These are phyloP conservation scores for Pleomassaria siparia DNA, from an alignment of 2,329 filamentous ascomycete species.

Conservation along the genomic window DNA sequence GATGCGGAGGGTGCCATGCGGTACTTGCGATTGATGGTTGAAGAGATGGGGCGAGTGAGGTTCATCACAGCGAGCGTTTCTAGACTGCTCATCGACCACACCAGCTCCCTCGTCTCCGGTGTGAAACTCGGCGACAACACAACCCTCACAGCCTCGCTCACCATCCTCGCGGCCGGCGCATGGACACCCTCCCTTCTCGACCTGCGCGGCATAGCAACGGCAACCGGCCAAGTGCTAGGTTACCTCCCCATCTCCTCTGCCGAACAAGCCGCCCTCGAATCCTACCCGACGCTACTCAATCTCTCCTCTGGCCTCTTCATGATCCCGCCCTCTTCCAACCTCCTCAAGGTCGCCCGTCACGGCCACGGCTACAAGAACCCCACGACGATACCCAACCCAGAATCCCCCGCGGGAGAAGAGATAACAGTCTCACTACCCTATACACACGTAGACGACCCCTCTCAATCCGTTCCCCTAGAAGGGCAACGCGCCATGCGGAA, in stretches of 20 bases:
- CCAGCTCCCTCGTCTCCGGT: slow-evolving; percentile 53
- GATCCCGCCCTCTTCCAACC: slow-evolving; percentile 61
- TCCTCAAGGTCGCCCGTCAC: slow-evolving; percentile 54
- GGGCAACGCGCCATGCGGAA: slow-evolving; percentile 31
- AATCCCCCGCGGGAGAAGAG: slow-evolving; percentile 25
- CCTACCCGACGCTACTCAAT: slow-evolving; percentile 73
- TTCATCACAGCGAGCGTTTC: slow-evolving; percentile 54
- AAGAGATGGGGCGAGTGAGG: slow-evolving; percentile 55
- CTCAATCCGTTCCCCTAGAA: slow-evolving; percentile 35
- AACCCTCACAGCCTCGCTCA: slow-evolving; percentile 65
- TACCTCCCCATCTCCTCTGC: slow-evolving; percentile 73
- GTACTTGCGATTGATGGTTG: slow-evolving; percentile 60
- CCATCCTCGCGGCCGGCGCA: slow-evolving; percentile 80
- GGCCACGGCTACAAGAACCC: slow-evolving; percentile 54
- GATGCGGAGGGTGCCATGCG: slow-evolving; percentile 72
- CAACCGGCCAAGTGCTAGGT: slow-evolving; percentile 78
- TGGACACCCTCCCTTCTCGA: slow-evolving; percentile 82
- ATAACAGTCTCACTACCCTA: slow-evolving; percentile 54
- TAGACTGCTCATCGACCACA: slow-evolving; percentile 43
- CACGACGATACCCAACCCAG: slow-evolving; percentile 49
- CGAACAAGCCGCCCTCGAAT: slow-evolving; percentile 66
- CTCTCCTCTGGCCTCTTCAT: slow-evolving; percentile 72
- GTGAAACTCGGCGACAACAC: slow-evolving; percentile 55
- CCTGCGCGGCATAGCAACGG: slow-evolving; percentile 71
- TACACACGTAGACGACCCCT: slow-evolving; percentile 54